Conservation (phyloP, 2,329 filamentous ascomycete species). For the Penicillium frequentans region DNA sequence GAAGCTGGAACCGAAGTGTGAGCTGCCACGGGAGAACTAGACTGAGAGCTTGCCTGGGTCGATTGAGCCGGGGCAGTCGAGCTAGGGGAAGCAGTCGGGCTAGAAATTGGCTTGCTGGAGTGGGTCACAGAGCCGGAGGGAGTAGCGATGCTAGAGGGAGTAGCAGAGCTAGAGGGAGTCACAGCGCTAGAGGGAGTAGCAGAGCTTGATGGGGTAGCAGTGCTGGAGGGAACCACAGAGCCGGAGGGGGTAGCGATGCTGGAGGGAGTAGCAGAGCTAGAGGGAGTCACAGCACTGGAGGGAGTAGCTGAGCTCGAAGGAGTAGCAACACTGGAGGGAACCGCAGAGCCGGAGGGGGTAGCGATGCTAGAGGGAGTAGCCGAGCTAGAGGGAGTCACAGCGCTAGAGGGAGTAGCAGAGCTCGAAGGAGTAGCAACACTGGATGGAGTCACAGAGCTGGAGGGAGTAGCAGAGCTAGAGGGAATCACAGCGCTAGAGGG, state of each 20-base stretch:
- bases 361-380: neutral
- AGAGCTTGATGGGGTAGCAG: neutral
- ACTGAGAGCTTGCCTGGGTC: neutral
- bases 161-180: neutral
- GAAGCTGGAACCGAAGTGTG: neutral
- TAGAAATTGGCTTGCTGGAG: constrained; percentile 8
- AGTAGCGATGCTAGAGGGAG: neutral
- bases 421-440: too few species aligned
- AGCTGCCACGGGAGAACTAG: neutral
- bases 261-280: neutral
- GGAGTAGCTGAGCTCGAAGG: neutral
- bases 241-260: neutral
- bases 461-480: neutral
- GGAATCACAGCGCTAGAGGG: neutral
- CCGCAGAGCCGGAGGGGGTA: neutral
- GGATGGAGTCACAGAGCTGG: too few species aligned
- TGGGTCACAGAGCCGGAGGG: neutral
- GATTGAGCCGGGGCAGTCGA: neutral
- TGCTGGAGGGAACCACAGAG: neutral
- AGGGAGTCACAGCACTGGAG: neutral
- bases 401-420: neutral
- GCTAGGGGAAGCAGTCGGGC: neutral
- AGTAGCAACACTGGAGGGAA: neutral
- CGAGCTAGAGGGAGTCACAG: neutral
- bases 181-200: neutral